phyloP scores from a whole-genome alignment of 768 basidiomycete genomes.

The Arthromyces matolae region DNA sequence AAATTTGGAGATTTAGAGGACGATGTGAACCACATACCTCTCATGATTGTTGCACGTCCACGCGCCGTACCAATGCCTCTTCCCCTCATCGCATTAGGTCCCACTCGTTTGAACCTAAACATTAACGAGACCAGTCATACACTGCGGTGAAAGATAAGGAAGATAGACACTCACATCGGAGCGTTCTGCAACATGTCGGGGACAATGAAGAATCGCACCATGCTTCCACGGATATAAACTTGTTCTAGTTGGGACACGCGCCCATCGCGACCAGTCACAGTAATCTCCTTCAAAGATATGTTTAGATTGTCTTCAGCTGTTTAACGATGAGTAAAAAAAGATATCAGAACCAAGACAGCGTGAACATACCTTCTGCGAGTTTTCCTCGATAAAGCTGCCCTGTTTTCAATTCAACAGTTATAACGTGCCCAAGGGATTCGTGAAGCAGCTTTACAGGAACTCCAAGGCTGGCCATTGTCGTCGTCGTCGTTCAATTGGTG shows the following conservation, averaged over 20 bases:
- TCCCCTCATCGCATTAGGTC: slow-evolving; percentile 97
- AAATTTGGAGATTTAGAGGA: slow-evolving; percentile 6
- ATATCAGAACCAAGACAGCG: slow-evolving; percentile 2
- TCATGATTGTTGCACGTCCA: slow-evolving; percentile 97
- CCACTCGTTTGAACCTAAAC: slow-evolving; percentile 95
- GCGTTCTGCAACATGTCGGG: slow-evolving; percentile 99
- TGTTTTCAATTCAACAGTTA: slow-evolving; percentile 98
- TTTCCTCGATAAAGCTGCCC: slow-evolving; percentile 97
- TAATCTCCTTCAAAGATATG: slow-evolving; percentile 93
- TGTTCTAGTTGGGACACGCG: slow-evolving; percentile 98
- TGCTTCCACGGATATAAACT: slow-evolving; percentile 97
- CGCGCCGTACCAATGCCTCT: slow-evolving; percentile 98
- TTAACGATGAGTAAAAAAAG: slow-evolving; percentile 9
- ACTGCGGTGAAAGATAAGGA: slow-evolving; percentile 3
- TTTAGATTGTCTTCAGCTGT: slow-evolving; percentile 97
- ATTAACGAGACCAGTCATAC: background rate
- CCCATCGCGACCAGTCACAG: slow-evolving; percentile 96
- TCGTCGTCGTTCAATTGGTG: slow-evolving; percentile 17
- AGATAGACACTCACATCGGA: slow-evolving; percentile 72
- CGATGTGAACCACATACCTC: slow-evolving; percentile 70
- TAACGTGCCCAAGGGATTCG: slow-evolving; percentile 92
- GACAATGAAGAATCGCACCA: slow-evolving; percentile 98
- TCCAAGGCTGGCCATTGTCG: slow-evolving; percentile 69
- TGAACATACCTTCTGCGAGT: slow-evolving; percentile 82
- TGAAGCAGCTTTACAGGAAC: slow-evolving; percentile 96